These are phyloP conservation scores for Magnusiomyces tetraspermus DNA, from an alignment of 1,139 yeast genomes.

Conservation along the genomic window DNA sequence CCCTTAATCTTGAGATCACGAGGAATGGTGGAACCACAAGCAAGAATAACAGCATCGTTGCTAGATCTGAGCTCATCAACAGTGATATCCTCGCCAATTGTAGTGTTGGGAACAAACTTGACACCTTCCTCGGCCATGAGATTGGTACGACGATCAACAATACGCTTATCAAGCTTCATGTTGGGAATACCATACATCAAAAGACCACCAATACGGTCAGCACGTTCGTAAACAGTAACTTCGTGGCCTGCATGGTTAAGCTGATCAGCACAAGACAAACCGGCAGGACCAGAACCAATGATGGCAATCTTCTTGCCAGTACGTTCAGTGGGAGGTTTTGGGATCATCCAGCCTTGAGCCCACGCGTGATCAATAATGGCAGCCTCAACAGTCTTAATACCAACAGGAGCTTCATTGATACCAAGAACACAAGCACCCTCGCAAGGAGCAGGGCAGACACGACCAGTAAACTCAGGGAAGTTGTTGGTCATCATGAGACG, in stretches of 20 bases:
- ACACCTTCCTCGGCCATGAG: slow-evolving; percentile 87
- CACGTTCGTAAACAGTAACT: slow-evolving; percentile 86
- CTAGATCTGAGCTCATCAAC: slow-evolving; percentile 55
- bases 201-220: slow-evolving; percentile 94
- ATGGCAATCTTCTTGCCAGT: slow-evolving; percentile 81
- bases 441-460: slow-evolving; percentile 99
- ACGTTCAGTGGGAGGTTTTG: slow-evolving; percentile 66
- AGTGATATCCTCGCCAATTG: slow-evolving; percentile 70
- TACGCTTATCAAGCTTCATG: slow-evolving; percentile 91
- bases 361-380: slow-evolving; percentile 94
- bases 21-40: slow-evolving; percentile 96
- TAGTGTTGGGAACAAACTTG: slow-evolving; percentile 62
- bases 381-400: slow-evolving; percentile 91
- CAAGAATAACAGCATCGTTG: slow-evolving; percentile 77
- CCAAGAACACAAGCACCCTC: slow-evolving; percentile 97
- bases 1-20: slow-evolving; percentile 93
- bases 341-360: slow-evolving; percentile 93
- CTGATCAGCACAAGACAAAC: slow-evolving; percentile 94
- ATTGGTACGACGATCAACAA: slow-evolving; percentile 90
- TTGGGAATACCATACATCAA: slow-evolving; percentile 99
- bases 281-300: slow-evolving; percentile 96
- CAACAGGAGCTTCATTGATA: slow-evolving; percentile 89
- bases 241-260: slow-evolving; percentile 90
- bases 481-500: slow-evolving; percentile 91
- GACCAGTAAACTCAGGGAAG: slow-evolving; percentile 97